A percentile compares a stretch with the other conserved stretches of the same genome.
Evolutionary conservation across 768 basidiomycete species (phyloP).

Genomic region (Xerocomellus amylosporus): DNA sequence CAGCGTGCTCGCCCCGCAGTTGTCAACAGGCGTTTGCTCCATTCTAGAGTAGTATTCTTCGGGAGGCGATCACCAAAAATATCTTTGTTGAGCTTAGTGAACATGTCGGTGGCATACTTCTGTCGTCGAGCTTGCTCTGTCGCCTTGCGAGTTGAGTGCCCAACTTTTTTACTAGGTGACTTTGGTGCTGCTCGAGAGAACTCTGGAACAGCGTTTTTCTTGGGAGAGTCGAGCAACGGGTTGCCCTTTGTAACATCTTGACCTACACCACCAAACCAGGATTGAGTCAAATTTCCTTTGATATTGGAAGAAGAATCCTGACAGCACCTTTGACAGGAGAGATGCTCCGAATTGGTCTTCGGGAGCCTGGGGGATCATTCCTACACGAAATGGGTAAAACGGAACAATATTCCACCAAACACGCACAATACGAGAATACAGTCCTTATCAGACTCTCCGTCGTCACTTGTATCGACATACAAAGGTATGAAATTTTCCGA

Average conservation of each 20-base stretch:
- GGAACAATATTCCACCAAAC: neutral
- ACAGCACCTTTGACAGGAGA: conserved; percentile 4
- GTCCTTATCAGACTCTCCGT: conserved; percentile 33
- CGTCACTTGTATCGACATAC: conserved; percentile 33
- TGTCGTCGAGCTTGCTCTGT: conserved; percentile 46
- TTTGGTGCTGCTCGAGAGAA: conserved; percentile 5
- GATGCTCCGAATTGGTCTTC: conserved; percentile 40
- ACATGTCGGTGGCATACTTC: conserved; percentile 57
- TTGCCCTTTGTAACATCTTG: conserved; percentile 5
- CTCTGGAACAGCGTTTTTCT: conserved; percentile 2
- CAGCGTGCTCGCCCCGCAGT: conserved; percentile 73
- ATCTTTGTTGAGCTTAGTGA: conserved; percentile 52
- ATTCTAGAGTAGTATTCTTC: conserved; percentile 51
- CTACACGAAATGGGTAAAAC: conserved; percentile 18
- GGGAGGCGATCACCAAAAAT: conserved; percentile 60
- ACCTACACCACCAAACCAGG: neutral
- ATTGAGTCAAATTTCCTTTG: neutral
- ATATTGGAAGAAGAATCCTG: neutral
- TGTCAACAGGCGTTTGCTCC: conserved; percentile 63
- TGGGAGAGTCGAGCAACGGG: conserved; percentile 10
- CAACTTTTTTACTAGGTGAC: conserved; percentile 23
- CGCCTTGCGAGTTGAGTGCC: conserved; percentile 30
- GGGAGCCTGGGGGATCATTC: conserved; percentile 49
- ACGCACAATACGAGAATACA: conserved; percentile 42
- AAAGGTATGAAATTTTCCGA: conserved; percentile 16